Evolutionary conservation across 2,329 filamentous ascomycete species (phyloP).

Genomic region (Parascedosporium putredinis): DNA sequence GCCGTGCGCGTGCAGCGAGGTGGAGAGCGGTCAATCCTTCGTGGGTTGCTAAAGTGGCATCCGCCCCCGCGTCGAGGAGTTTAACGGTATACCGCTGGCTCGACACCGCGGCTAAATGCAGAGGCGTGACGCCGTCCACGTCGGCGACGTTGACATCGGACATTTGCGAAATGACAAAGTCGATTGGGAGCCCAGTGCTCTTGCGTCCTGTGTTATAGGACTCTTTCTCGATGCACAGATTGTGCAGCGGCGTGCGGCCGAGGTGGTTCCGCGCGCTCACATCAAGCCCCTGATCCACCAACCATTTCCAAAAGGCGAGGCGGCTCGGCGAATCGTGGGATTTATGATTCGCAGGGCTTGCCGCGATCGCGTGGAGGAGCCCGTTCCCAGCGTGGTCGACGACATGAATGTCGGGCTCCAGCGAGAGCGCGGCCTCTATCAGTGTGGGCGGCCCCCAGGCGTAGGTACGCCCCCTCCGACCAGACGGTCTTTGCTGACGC

Average conservation of each 20-base stretch:
- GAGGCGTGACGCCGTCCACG: conserved; percentile 13
- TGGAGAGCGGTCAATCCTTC: conserved; percentile 29
- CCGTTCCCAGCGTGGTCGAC: conserved; percentile 15
- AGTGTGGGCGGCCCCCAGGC: too few relatives aligned
- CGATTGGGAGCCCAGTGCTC: conserved; percentile 7
- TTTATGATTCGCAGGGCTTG: too few relatives aligned
- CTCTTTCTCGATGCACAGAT: conserved; percentile 13
- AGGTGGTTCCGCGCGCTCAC: conserved; percentile 12
- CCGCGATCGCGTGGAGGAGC: conserved; percentile 15
- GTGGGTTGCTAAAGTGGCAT: conserved; percentile 19
- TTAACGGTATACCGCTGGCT: conserved; percentile 15
- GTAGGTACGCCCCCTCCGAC: too few relatives aligned
- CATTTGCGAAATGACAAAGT: conserved; percentile 12
- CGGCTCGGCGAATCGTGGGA: too few relatives aligned
- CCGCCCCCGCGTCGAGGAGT: conserved; percentile 26
- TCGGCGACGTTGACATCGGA: conserved; percentile 9
- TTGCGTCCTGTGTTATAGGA: not conserved
- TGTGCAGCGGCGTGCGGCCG: conserved; percentile 16
- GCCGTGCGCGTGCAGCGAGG: conserved; percentile 22
- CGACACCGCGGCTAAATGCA: conserved; percentile 16
- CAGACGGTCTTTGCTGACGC: too few relatives aligned
- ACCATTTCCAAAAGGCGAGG: conserved; percentile 9
- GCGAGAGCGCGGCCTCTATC: conserved; percentile 9
- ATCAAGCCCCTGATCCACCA: conserved; percentile 12
- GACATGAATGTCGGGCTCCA: conserved; percentile 10